phyloP scores from a whole-genome alignment of 768 basidiomycete species.

The Chalciporus pseudorubinellus region DNA sequence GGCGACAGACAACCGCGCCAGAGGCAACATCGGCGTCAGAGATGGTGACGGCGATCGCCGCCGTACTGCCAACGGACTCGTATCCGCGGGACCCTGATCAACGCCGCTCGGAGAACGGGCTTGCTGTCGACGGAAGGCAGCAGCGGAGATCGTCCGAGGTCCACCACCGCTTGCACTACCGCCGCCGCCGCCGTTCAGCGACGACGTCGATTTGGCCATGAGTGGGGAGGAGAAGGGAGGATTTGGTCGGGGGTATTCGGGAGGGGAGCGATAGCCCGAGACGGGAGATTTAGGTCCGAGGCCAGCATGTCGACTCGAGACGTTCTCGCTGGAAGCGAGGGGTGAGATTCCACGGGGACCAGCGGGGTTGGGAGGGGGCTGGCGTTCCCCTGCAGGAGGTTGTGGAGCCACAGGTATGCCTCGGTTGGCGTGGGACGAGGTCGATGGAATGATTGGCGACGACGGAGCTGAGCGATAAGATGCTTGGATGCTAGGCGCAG shows the following conservation, averaged over 20 bases:
- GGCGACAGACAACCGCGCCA: slow-evolving; percentile 22
- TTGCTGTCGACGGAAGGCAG: slow-evolving; percentile 64
- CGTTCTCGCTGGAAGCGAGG: slow-evolving; percentile 5
- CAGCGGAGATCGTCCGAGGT: slow-evolving; percentile 67
- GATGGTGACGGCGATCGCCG: slow-evolving; percentile 39
- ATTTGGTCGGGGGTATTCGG: slow-evolving; percentile 43
- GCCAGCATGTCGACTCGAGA: slow-evolving; percentile 7
- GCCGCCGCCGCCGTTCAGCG: slow-evolving; percentile 21
- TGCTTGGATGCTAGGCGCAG: slow-evolving; percentile 5
- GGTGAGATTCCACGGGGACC: slow-evolving; percentile 4
- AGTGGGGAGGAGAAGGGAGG: slow-evolving; percentile 31
- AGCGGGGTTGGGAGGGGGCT: slow-evolving; percentile 17
- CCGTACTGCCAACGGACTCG: slow-evolving; percentile 46
- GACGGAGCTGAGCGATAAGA: slow-evolving; percentile 24
- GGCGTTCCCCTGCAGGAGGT: slow-evolving; percentile 17
- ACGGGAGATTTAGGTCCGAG: slow-evolving; percentile 5
- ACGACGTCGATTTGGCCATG: slow-evolving; percentile 34
- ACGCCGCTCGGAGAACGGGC: slow-evolving; percentile 29
- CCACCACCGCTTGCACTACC: slow-evolving; percentile 28
- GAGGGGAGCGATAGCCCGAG: slow-evolving; percentile 35
- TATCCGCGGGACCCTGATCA: slow-evolving; percentile 37
- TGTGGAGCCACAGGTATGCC: slow-evolving; percentile 34
- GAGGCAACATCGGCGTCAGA: slow-evolving; percentile 27
- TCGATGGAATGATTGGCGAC: slow-evolving; percentile 35
- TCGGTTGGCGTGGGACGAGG: slow-evolving; percentile 40